These are phyloP conservation scores for Cucurbita moschata DNA, from an alignment of 306 rosid species.

Conservation along the genomic window DNA sequence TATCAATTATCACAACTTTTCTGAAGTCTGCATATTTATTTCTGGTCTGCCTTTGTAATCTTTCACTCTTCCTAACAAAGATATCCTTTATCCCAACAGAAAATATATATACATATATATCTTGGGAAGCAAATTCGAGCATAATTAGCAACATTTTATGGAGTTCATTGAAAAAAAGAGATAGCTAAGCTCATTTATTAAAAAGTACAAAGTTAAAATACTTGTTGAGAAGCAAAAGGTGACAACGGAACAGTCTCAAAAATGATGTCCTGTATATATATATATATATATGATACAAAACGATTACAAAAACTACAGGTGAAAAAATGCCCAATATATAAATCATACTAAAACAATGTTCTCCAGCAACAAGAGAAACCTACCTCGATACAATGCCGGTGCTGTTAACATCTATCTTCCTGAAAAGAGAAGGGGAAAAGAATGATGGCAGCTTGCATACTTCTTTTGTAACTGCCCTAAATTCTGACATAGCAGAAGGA, in stretches of 20 bases:
- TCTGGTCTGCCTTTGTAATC: background rate
- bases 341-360: background rate
- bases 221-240: background rate
- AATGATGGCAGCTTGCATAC: conserved; percentile 96
- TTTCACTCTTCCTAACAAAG: background rate
- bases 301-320: background rate
- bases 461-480: conserved; percentile 73
- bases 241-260: background rate
- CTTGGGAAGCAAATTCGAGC: background rate
- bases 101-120: background rate
- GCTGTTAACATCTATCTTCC: conserved; percentile 62
- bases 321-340: background rate
- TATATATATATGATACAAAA: no score
- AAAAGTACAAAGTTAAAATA: background rate
- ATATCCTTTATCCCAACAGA: background rate
- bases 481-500: conserved; percentile 45
- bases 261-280: background rate
- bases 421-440: conserved; percentile 59
- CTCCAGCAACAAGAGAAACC: conserved; percentile 4
- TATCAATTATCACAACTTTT: background rate
- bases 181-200: background rate
- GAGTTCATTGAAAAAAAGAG: background rate
- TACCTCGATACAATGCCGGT: conserved; percentile 84
- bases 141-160: background rate
- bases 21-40: background rate